phyloP scores from a whole-genome alignment of 2,329 filamentous ascomycete species.

The Clonostachys solani region DNA sequence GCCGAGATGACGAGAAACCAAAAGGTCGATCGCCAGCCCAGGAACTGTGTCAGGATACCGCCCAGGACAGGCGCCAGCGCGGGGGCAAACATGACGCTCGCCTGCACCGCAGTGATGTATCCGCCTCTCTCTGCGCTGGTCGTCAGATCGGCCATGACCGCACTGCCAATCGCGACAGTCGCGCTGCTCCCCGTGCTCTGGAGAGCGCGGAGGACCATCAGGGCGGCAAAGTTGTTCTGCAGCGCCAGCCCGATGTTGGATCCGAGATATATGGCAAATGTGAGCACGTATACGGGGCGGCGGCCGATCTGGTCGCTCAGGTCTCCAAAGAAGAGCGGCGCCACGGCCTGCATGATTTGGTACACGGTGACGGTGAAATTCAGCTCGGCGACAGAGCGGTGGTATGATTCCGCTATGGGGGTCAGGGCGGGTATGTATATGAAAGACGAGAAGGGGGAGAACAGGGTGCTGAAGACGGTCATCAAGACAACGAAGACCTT shows the following conservation, averaged over 20 bases:
- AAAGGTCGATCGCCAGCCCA: conserved; percentile 73
- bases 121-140: conserved; percentile 51
- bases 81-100: conserved; percentile 69
- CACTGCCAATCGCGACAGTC: conserved; percentile 46
- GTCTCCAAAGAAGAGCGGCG: conserved; percentile 43
- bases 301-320: conserved; percentile 44
- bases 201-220: conserved; percentile 42
- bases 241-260: conserved; percentile 40
- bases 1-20: conserved; percentile 69
- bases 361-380: conserved; percentile 36
- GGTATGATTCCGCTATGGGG: conserved; percentile 29
- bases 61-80: conserved; percentile 74
- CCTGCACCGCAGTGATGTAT: conserved; percentile 43
- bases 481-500: conserved; percentile 1
- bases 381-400: conserved; percentile 25
- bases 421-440: conserved; percentile 41
- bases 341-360: conserved; percentile 47
- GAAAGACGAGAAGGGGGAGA: conserved; percentile 2
- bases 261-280: conserved; percentile 37
- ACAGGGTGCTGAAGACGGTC: conserved; percentile 1
- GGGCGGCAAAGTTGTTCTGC: conserved; percentile 33
- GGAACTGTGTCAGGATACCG: conserved; percentile 62
- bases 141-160: conserved; percentile 52
- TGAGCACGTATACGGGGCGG: conserved; percentile 40
- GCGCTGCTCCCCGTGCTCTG: conserved; percentile 49